Percentiles rank a stretch among this genome's conserved stretches.
These are phyloP conservation scores for Ceratocystis cacaofunesta DNA, from an alignment of 2,329 filamentous ascomycete species.

Conservation along the genomic window DNA sequence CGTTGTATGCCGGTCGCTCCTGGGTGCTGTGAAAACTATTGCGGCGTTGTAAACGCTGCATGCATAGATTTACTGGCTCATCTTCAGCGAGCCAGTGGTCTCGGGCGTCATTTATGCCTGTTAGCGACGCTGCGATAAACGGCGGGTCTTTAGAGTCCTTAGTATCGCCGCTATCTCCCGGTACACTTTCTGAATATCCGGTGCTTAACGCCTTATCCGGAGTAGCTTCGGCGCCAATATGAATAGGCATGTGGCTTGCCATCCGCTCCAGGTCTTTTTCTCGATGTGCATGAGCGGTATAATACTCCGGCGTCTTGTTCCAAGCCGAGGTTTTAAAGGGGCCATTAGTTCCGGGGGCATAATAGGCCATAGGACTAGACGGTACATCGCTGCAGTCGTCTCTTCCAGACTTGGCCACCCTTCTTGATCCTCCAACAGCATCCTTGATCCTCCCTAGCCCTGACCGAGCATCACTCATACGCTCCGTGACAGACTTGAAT, in stretches of 20 bases:
- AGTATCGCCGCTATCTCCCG: neutral
- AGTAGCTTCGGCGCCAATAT: neutral
- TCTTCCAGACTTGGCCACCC: slow-evolving; percentile 38
- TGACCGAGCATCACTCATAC: slow-evolving; percentile 65
- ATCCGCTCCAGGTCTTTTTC: slow-evolving; percentile 5
- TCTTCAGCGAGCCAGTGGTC: slow-evolving; percentile 8
- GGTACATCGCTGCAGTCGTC: slow-evolving; percentile 35
- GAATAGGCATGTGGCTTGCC: neutral
- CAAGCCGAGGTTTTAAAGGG: slow-evolving; percentile 40
- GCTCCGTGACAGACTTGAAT: slow-evolving; percentile 66
- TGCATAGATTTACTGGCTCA: slow-evolving; percentile 9
- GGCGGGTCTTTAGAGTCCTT: neutral
- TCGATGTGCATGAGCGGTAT: slow-evolving; percentile 24
- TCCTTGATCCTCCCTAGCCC: slow-evolving; percentile 78
- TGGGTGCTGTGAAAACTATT: slow-evolving; percentile 35
- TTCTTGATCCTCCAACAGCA: slow-evolving; percentile 51
- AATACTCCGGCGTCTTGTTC: slow-evolving; percentile 50
- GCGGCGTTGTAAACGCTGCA: slow-evolving; percentile 38
- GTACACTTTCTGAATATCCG: slow-evolving; percentile 2
- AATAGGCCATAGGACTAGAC: slow-evolving; percentile 17
- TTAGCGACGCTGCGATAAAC: neutral
- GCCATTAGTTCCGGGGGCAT: slow-evolving; percentile 8
- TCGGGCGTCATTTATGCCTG: neutral
- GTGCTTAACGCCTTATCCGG: neutral
- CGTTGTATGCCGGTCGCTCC: slow-evolving; percentile 28